These are phyloP conservation scores for Brettanomyces naardenensis DNA, from an alignment of 805 yeast genomes.

Conservation along the genomic window DNA sequence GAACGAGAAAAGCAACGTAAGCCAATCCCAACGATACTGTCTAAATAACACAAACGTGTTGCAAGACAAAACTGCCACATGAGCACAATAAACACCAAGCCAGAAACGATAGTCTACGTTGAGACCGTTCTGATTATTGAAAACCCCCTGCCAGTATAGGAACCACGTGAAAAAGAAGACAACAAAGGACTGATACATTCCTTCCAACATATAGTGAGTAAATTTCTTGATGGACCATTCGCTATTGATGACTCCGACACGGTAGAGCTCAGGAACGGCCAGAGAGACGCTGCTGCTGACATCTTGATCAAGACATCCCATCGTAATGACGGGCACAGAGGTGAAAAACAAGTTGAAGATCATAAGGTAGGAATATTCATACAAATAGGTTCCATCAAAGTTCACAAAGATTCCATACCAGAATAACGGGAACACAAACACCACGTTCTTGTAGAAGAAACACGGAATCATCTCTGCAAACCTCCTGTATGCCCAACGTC, in stretches of 20 bases:
- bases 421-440: constrained; percentile 64
- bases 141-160: constrained; percentile 37
- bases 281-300: constrained; percentile 58
- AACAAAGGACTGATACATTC: constrained; percentile 62
- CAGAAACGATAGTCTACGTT: constrained; percentile 60
- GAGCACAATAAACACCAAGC: constrained; percentile 57
- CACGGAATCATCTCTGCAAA: constrained; percentile 73
- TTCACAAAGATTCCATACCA: constrained; percentile 67
- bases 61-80: constrained; percentile 56
- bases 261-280: constrained; percentile 63
- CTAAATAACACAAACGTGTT: constrained; percentile 58
- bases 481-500: constrained; percentile 76
- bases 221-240: constrained; percentile 60
- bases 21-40: constrained; percentile 76
- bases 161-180: constrained; percentile 64
- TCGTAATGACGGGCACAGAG: constrained; percentile 65
- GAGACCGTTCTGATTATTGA: constrained; percentile 39
- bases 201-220: constrained; percentile 53
- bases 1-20: constrained; percentile 42
- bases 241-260: constrained; percentile 54
- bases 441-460: constrained; percentile 69
- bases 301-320: constrained; percentile 73
- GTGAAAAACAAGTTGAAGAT: constrained; percentile 77
- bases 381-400: constrained; percentile 71
- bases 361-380: constrained; percentile 71